Conservation (phyloP, 805 yeast genomes). For the Priceomyces castillae region DNA sequence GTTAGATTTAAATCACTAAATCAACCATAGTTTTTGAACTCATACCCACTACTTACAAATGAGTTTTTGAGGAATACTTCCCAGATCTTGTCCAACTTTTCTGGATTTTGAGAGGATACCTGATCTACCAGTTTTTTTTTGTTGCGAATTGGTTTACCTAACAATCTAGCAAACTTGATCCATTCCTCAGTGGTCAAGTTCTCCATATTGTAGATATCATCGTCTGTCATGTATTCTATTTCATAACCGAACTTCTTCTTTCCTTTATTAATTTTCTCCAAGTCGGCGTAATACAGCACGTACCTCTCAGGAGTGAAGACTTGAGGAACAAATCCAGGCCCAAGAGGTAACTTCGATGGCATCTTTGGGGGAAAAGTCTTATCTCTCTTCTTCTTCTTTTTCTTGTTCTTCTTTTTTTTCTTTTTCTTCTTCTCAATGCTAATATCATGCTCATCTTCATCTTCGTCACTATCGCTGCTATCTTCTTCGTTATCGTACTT, state of each 20-base stretch:
- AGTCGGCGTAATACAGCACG: conserved; percentile 72
- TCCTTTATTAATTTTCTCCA: conserved; percentile 46
- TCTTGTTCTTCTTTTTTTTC: conserved; percentile 35
- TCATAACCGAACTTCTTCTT: conserved; percentile 52
- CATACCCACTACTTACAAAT: conserved; percentile 65
- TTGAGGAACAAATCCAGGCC: conserved; percentile 77
- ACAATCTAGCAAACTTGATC: conserved; percentile 52
- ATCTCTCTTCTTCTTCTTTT: conserved; percentile 38
- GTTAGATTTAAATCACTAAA: background rate
- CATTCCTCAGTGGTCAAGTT: conserved; percentile 60
- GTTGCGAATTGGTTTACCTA: conserved; percentile 43
- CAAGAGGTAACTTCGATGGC: conserved; percentile 54
- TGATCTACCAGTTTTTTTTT: conserved; percentile 5
- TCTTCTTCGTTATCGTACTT: conserved; percentile 18
- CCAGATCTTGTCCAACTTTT: conserved; percentile 51
- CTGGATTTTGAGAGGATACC: conserved; percentile 4
- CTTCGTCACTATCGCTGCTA: background rate
- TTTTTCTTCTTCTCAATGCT: conserved; percentile 15
- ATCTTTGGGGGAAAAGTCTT: conserved; percentile 59
- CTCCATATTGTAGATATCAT: conserved; percentile 51
- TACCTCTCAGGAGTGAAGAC: conserved; percentile 69
- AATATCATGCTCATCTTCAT: conserved; percentile 27
- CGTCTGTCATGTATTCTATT: conserved; percentile 69
- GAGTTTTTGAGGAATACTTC: conserved; percentile 51
- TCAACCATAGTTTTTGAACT: conserved; percentile 45